Evolutionary conservation across 768 basidiomycete genomes (phyloP).

Genomic region (Rhodotorula diobovata): DNA sequence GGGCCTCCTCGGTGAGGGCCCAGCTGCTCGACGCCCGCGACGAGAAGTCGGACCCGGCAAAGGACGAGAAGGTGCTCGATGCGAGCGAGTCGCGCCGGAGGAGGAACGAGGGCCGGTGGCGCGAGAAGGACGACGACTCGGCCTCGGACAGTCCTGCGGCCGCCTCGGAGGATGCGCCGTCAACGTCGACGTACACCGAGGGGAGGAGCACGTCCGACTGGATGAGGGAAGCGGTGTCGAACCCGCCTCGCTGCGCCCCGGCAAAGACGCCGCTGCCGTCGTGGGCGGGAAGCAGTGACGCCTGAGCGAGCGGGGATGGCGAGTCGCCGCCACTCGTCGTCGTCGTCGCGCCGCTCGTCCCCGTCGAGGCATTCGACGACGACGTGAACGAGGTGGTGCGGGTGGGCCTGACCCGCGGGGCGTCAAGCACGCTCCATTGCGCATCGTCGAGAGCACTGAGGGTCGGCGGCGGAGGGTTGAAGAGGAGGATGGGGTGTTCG

Average conservation of each 20-base stretch:
- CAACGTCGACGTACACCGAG: background rate
- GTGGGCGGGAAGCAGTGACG: background rate
- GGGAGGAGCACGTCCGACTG: background rate
- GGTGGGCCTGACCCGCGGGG: background rate
- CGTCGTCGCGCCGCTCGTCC: background rate
- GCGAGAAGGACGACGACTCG: background rate
- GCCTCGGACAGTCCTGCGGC: background rate
- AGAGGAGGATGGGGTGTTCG: background rate
- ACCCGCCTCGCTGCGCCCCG: no score
- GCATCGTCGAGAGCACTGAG: background rate
- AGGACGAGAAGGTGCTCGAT: background rate
- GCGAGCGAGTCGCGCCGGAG: background rate
- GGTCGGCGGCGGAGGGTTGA: background rate
- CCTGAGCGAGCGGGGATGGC: background rate
- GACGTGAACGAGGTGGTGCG: background rate
- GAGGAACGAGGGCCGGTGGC: background rate
- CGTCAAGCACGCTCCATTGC: background rate
- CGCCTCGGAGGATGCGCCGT: no score
- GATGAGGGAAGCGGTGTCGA: background rate
- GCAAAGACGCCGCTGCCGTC: background rate
- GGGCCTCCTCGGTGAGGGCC: conserved; percentile 1
- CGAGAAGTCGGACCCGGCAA: background rate
- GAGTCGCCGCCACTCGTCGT: background rate
- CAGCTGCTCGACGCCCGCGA: background rate
- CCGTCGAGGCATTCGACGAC: background rate